phyloP scores from a whole-genome alignment of 129 eudicot genomes.

The Sambucus nigra region DNA sequence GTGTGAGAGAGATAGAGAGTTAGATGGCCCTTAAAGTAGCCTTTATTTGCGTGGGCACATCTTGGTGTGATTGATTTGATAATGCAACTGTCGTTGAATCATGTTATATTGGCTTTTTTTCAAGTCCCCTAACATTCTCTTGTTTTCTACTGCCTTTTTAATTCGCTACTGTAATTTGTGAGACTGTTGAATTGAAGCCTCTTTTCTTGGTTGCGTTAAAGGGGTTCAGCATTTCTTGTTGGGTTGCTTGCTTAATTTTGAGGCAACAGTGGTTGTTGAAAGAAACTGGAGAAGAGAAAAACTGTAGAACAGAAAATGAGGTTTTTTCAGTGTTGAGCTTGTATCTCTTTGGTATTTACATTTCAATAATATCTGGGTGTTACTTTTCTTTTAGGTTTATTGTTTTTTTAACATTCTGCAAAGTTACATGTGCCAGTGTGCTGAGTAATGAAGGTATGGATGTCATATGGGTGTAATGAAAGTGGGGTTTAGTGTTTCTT shows the following conservation, averaged over 20 bases:
- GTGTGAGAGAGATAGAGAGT: slow-evolving; percentile 6
- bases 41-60: slow-evolving; percentile 44
- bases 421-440: not conserved
- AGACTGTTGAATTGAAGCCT: slow-evolving; percentile 9
- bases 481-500: slow-evolving; percentile 24
- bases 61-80: slow-evolving; percentile 42
- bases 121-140: slow-evolving; percentile 32
- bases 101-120: slow-evolving; percentile 38
- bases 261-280: slow-evolving; percentile 16
- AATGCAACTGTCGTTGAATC: slow-evolving; percentile 48
- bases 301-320: slow-evolving; percentile 3
- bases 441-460: slow-evolving; percentile 25
- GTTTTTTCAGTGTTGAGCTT: slow-evolving; percentile 14
- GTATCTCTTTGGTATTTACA: slow-evolving; percentile 16
- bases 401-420: slow-evolving; percentile 1
- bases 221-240: slow-evolving; percentile 6
- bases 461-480: slow-evolving; percentile 19
- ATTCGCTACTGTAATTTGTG: slow-evolving; percentile 1
- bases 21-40: slow-evolving; percentile 28
- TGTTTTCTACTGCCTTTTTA: slow-evolving; percentile 14
- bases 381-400: not conserved
- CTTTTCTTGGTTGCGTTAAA: slow-evolving; percentile 4
- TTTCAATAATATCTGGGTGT: slow-evolving; percentile 15
- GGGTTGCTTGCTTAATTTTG: slow-evolving; percentile 14
- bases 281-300: not conserved